Evolutionary conservation across 2,329 filamentous ascomycete genomes (phyloP).

Genomic region (Xylaria sp.): DNA sequence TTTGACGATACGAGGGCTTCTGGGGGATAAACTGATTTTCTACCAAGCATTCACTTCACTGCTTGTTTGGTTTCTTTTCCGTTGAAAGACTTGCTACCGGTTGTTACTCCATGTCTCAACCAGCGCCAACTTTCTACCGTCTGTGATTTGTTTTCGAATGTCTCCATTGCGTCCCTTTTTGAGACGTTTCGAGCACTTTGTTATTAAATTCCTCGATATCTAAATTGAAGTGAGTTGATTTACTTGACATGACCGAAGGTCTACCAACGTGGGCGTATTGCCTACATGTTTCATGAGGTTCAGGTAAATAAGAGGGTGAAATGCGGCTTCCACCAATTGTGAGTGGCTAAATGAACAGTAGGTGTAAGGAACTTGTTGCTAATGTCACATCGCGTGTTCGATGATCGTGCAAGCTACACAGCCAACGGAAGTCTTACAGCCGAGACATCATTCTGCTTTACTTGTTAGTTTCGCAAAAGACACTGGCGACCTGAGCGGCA

Average conservation of each 20-base stretch:
- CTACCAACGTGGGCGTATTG: too few species aligned
- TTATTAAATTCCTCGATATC: too few species aligned
- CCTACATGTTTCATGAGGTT: too few species aligned
- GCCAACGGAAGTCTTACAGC: neutral
- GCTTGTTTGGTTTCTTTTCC: neutral
- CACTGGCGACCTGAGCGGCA: neutral
- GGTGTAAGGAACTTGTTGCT: neutral
- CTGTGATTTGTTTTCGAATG: too few species aligned
- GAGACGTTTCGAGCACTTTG: too few species aligned
- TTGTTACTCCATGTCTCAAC: neutral
- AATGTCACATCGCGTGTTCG: neutral
- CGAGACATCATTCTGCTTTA: neutral
- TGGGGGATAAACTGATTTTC: neutral
- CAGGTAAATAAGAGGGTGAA: too few species aligned
- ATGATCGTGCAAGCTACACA: neutral
- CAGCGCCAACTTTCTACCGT: too few species aligned
- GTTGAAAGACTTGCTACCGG: neutral
- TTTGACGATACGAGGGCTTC: too few species aligned
- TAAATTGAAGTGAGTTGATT: too few species aligned
- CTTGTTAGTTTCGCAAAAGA: neutral
- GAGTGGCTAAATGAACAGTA: neutral
- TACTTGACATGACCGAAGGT: too few species aligned
- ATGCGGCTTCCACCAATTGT: neutral
- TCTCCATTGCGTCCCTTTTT: too few species aligned
- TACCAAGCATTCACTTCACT: neutral